A percentile compares a stretch with the other conserved stretches of the same genome.
Evolutionary conservation across 352 stramenopile genomes (phyloP).

Genomic region (Globisporangium cederbergense): DNA sequence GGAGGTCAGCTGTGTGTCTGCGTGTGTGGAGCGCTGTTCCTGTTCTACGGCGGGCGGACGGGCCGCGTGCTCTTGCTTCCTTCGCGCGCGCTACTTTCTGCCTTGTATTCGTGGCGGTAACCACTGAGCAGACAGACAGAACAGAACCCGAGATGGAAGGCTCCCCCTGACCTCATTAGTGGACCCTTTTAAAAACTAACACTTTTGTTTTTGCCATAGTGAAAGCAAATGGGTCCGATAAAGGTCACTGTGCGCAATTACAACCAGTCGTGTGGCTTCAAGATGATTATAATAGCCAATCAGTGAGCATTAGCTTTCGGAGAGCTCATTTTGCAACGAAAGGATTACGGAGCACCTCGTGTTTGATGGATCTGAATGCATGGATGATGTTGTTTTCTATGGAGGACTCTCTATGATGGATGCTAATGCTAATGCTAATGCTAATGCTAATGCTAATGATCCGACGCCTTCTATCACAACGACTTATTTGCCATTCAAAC

Average conservation of each 20-base stretch:
- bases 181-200: neutral
- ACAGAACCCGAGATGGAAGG: neutral
- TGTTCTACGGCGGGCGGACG: neutral
- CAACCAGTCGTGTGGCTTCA: neutral
- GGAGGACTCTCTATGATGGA: conserved; percentile 4
- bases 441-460: neutral
- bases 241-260: neutral
- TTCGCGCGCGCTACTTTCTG: neutral
- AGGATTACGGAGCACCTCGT: neutral
- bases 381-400: neutral
- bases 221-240: neutral
- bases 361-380: neutral
- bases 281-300: neutral
- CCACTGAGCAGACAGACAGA: neutral
- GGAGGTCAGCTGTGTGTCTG: neutral
- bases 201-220: neutral
- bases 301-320: neutral
- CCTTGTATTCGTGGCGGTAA: conserved; percentile 1
- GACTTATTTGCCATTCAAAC: neutral
- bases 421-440: neutral
- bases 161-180: neutral
- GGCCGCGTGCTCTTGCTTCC: neutral
- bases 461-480: neutral
- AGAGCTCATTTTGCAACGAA: neutral
- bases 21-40: neutral